phyloP scores from a whole-genome alignment of 768 basidiomycete genomes.

The Suillus subaureus region DNA sequence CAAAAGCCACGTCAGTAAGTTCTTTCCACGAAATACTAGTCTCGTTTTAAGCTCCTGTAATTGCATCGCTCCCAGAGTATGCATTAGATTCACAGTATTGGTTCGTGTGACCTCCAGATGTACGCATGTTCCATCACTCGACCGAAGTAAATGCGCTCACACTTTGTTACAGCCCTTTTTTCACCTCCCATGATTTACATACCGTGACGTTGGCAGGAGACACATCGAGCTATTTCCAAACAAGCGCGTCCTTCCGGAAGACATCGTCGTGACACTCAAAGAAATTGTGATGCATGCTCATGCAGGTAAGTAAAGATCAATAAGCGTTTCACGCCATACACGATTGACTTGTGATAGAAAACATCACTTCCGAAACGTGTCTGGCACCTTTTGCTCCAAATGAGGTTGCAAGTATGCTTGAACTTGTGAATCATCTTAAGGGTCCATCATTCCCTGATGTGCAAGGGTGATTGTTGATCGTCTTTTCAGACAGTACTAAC shows the following conservation, averaged over 20 bases:
- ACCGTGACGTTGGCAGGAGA: background rate
- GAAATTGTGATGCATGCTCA: constrained; percentile 11
- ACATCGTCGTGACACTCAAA: constrained; percentile 8
- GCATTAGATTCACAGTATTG: constrained; percentile 32
- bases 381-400: constrained; percentile 38
- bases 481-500: background rate
- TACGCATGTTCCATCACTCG: background rate
- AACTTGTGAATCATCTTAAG: constrained; percentile 32
- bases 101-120: constrained; percentile 11
- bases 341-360: constrained; percentile 29
- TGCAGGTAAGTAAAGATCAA: constrained; percentile 6
- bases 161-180: background rate
- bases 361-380: constrained; percentile 39
- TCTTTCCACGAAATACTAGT: background rate
- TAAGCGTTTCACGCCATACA: background rate
- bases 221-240: constrained; percentile 14
- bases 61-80: constrained; percentile 14
- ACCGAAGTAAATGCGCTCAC: background rate
- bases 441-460: constrained; percentile 27
- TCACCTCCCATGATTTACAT: background rate
- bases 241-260: constrained; percentile 22
- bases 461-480: background rate
- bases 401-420: constrained; percentile 40
- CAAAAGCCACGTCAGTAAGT: constrained; percentile 44
- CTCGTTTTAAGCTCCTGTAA: background rate